Percentiles rank a stretch among this genome's conserved stretches.
These are phyloP conservation scores for Trichocomaceae sp. DNA, from an alignment of 2,329 filamentous ascomycete genomes.

Conservation along the genomic window DNA sequence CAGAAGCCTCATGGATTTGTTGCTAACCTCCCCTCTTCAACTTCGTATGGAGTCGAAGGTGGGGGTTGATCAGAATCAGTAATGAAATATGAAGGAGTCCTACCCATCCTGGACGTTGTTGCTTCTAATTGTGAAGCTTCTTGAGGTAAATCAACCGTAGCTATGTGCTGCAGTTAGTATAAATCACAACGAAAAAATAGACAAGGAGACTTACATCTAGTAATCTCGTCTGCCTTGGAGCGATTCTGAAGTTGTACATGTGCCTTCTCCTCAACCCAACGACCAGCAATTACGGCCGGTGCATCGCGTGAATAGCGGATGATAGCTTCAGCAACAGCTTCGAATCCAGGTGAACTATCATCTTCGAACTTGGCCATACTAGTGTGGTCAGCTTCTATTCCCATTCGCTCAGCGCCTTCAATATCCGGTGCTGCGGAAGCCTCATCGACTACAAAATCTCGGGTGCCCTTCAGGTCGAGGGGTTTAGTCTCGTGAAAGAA, in stretches of 20 bases:
- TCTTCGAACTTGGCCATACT: constrained; percentile 67
- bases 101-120: constrained; percentile 25
- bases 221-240: constrained; percentile 34
- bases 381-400: constrained; percentile 67
- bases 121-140: constrained; percentile 19
- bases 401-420: constrained; percentile 64
- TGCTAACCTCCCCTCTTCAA: constrained; percentile 28
- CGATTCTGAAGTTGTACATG: constrained; percentile 31
- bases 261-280: constrained; percentile 55
- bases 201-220: constrained; percentile 23
- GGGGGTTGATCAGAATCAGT: constrained; percentile 23
- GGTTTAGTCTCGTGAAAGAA: constrained; percentile 71
- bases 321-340: constrained; percentile 45
- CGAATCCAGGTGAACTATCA: constrained; percentile 59
- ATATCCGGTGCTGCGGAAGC: constrained; percentile 62
- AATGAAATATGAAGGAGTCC: constrained; percentile 25
- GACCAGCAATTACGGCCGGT: constrained; percentile 47
- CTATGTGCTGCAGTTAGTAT: constrained; percentile 10
- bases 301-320: constrained; percentile 46
- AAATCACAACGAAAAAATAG: neutral
- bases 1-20: neutral
- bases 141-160: constrained; percentile 17
- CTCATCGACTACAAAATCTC: constrained; percentile 60
- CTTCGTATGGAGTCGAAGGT: constrained; percentile 31
- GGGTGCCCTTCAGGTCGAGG: constrained; percentile 60